Evolutionary conservation across 1,284 basidiomycete genomes (phyloP).

Genomic region (Puccinia polysora): DNA sequence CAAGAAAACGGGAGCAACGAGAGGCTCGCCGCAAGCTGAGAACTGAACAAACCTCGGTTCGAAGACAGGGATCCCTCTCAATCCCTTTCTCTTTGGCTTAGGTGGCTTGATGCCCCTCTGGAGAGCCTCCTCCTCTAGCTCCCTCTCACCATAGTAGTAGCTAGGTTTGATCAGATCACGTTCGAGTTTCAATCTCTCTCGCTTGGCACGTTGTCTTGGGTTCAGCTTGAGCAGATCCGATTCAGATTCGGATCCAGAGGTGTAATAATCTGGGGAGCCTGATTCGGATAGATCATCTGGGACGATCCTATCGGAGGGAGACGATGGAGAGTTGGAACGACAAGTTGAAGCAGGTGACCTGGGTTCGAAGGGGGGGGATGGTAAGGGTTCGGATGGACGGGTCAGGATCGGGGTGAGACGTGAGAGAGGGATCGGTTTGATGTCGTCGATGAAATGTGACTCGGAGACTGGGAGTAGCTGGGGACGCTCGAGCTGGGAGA

Average conservation of each 20-base stretch:
- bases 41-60: conserved; percentile 28
- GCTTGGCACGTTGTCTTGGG: conserved; percentile 23
- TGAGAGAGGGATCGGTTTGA: neutral
- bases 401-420: conserved; percentile 8
- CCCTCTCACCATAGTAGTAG: conserved; percentile 42
- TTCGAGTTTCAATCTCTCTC: conserved; percentile 18
- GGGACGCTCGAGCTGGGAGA: neutral
- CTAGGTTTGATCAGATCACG: conserved; percentile 42
- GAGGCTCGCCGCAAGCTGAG: neutral
- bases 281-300: conserved; percentile 12
- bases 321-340: neutral
- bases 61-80: conserved; percentile 41
- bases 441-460: conserved; percentile 1
- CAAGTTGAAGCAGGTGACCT: neutral
- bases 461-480: neutral
- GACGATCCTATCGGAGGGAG: neutral
- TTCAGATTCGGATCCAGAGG: conserved; percentile 16
- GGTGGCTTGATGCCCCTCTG: conserved; percentile 25
- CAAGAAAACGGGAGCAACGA: neutral
- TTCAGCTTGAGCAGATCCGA: conserved; percentile 21
- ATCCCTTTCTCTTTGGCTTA: conserved; percentile 24
- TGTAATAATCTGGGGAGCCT: conserved; percentile 38
- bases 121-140: conserved; percentile 28
- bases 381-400: conserved; percentile 1
- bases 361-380: neutral